Evolutionary conservation across 768 basidiomycete genomes (phyloP), one percentile per base, ranked within the genome.

Genomic region (Myochromella boudieri): DNA sequence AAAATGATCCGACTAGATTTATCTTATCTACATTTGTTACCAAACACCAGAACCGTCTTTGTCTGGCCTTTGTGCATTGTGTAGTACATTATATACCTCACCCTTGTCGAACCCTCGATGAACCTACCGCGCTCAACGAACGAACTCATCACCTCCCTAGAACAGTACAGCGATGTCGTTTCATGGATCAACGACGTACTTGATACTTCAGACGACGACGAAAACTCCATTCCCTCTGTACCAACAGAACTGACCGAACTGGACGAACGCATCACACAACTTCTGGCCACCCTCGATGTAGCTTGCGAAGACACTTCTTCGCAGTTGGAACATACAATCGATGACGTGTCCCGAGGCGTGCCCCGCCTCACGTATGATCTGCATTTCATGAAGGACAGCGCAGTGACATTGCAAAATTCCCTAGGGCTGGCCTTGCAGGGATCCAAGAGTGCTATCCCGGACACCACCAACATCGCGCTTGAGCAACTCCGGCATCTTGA

Each of bases 321-420:
- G 9, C 75, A 87, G 42, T 80, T 97, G 46, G 97, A 97, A 64
- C 84, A 84, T 51, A 81, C 84, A 37, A 94, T 99, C 48, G 87
- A 93, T 60, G 94, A 97, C 61, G 90, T 97, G 33, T 92, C 95
- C 2, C 82, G 94, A 39, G 81, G 85, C 4, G 85, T 97, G 17
- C 92, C 97, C 10, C 81, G 97, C 29, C 76, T 99, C 37, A 84
- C 90, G 1, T 98, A 97, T 63, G 97, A 98, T 67, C 75, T 99
- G 27, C 95, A 98, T 62, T 97, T 97, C 71, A 95, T 97, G 84
- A 86, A 91, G 33, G 95, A 98, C 58, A 84, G 86, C 25, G 94
- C 95, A 1, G 67, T 87, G 14, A 78, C 87, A 2, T 75, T 98
- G 18, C 87, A 89, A 50, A 71, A 69, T 22, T 70, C 81, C 7